Base-by-base conservation (phyloP, 2,329 filamentous ascomycete species). In the Claviceps sp. region DNA sequence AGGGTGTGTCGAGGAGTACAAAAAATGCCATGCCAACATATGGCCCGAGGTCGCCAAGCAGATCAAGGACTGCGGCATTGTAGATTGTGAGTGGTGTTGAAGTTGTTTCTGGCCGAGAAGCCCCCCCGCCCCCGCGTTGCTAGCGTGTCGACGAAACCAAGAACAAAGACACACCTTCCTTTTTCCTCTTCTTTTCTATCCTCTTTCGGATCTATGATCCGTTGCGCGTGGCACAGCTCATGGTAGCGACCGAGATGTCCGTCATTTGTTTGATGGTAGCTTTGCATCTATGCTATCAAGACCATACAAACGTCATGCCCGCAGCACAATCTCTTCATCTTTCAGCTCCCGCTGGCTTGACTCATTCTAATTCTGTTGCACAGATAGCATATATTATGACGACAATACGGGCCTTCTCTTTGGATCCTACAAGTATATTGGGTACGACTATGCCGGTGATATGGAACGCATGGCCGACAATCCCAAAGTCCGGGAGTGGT, bases 21-120 rank as follows among this genome's bases (percentile, higher is more conserved):
- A 87, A 65, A 75, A 82, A 60, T 82, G 80, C 56, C 87, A 90
- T 62, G 81, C 80, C 6, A 75, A 74, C 4, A 84, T 89, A 0
- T 91, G 86, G 87, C 85, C 85, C 5, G 84, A 86, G 59, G 85
- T 93, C 1, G 68, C 87, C 38, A 75, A 80, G 64, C 84, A 89
- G 68, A 89, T 91, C 61, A 81, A 82, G 63, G 78, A 82, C 42
- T 87, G 82, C 64, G 85, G 85, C 58, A 87, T 91, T 54, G 70
- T 74, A 55, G 86, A 91, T 62, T 91, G 81, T 84, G 68, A 55
- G 74, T 67, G 26, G 10, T 10, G 26, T 30, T 30, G 26, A 10
- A 30, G 26, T 30, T 11, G 30, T 30, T 39, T 50, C 38, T 34
- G 14, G 22, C 14, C 43, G 24, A 30, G 22, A 13, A 34, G 16